A percentile compares a stretch with the other conserved stretches of the same genome.
Evolutionary conservation across 768 basidiomycete species (phyloP).

Genomic region (Calocybe cyanea): DNA sequence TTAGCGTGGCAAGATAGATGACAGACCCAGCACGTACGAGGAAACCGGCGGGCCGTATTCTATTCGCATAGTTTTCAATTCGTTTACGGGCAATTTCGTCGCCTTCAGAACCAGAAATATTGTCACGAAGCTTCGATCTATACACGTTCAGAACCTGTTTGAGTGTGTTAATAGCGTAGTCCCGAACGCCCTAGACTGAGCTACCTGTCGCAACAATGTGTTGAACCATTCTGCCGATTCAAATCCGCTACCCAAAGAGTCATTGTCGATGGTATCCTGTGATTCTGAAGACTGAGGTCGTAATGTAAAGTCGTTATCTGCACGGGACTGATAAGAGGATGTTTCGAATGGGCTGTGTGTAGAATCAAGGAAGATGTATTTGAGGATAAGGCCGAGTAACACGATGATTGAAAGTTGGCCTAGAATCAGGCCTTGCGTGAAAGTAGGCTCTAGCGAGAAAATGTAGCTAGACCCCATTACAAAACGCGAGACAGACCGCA

Average conservation of each 20-base stretch:
- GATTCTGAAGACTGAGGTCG: slow-evolving; percentile 30
- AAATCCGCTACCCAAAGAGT: slow-evolving; percentile 24
- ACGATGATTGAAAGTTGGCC: slow-evolving; percentile 88
- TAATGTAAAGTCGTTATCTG: slow-evolving; percentile 43
- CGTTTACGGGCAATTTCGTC: slow-evolving; percentile 78
- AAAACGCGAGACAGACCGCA: background rate
- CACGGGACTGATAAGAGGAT: slow-evolving; percentile 56
- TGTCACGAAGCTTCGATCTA: slow-evolving; percentile 71
- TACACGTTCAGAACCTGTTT: slow-evolving; percentile 66
- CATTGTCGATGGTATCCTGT: slow-evolving; percentile 16
- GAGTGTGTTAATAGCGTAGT: background rate
- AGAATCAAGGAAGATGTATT: slow-evolving; percentile 93
- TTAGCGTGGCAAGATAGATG: slow-evolving; percentile 2
- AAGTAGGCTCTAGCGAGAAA: slow-evolving; percentile 78
- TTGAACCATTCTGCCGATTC: slow-evolving; percentile 96
- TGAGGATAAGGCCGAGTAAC: slow-evolving; percentile 76
- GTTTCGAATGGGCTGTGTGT: slow-evolving; percentile 52
- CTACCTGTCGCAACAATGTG: slow-evolving; percentile 74
- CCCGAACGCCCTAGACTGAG: slow-evolving; percentile 3
- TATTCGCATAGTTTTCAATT: slow-evolving; percentile 81
- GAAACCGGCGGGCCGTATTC: slow-evolving; percentile 64
- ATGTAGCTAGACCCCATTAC: slow-evolving; percentile 55
- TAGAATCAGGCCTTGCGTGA: slow-evolving; percentile 91
- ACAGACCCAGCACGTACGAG: slow-evolving; percentile 46
- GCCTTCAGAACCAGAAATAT: slow-evolving; percentile 66